Base-by-base conservation (phyloP, 2,329 filamentous ascomycete genomes). In the Neofusicoccum kwambonambiense region DNA sequence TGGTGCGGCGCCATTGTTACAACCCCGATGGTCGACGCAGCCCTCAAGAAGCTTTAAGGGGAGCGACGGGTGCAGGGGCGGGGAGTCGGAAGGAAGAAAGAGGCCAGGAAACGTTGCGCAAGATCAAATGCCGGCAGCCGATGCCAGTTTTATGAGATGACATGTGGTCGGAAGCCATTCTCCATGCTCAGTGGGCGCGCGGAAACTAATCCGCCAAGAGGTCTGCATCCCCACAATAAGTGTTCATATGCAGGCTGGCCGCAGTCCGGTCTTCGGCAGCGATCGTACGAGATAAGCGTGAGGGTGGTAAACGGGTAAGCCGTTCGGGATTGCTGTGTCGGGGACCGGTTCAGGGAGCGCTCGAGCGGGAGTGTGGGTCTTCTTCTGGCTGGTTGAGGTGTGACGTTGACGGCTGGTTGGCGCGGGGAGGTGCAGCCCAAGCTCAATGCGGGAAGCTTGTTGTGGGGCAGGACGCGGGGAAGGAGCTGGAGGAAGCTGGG, bases 381-480 rank as follows among this genome's bases (percentile, higher is more conserved):
- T 34, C 2, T 31, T 31, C 27, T 31, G 27, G 4, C 27, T 1
- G 22, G 15, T 35, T 51, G 47, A 13, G 34, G 27, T 6, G 41
- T 58, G 39, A 47, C 56, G 56, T 60, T 60, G 19, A 19, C 19
- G 27, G 8, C 19, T 37, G 34, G 11, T 9, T 31, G 8, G 17
- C 19, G 50, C n/a, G 52, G 39, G 22, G 13, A 54, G n/a, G 52
- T 5, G 5, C 17, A n/a, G 27, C n/a, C 52, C 52, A 57, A 57
- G 52, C 52, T 54, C 35, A 19, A 54, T 22, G 51, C 51, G 51
- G 39, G 22, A 57, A 56, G 51, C 51, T 56, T 56, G 51, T 56
- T 56, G 51, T 56, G 51, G 51, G 35, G 51, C 51, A 44, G 13
- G 41, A 47, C 56, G 56, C 56, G 56, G 56, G 56, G 56, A 60